Conservation (phyloP, 768 basidiomycete genomes). For the Tylopilus sp. region DNA sequence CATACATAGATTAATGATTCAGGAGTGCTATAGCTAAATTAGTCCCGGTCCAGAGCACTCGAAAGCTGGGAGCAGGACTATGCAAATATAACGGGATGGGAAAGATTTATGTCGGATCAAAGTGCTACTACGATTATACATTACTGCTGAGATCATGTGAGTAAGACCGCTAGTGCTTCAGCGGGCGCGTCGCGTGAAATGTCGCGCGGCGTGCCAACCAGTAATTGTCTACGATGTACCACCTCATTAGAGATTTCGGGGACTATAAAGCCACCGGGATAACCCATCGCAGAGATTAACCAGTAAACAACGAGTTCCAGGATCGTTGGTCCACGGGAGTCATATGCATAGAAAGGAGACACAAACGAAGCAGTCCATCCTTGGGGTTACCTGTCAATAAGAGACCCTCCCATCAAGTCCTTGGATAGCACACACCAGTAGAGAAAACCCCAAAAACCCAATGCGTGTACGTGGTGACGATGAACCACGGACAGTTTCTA, state of each 20-base stretch:
- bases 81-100: too few relatives aligned
- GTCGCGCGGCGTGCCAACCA: conserved; percentile 26
- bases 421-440: conserved; percentile 24
- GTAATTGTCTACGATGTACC: conserved; percentile 19
- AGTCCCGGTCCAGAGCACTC: too few relatives aligned
- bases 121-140: background rate
- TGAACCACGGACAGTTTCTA: conserved; percentile 36
- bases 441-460: conserved; percentile 46
- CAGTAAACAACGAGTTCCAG: conserved; percentile 52
- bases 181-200: conserved; percentile 21
- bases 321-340: conserved; percentile 44
- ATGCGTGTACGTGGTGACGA: conserved; percentile 41
- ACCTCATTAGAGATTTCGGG: conserved; percentile 24
- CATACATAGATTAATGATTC: too few relatives aligned
- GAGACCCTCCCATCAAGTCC: background rate
- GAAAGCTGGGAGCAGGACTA: too few relatives aligned
- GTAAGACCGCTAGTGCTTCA: conserved; percentile 18
- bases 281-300: conserved; percentile 50
- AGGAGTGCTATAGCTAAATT: too few relatives aligned
- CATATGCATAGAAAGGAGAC: conserved; percentile 41
- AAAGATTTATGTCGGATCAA: background rate
- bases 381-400: conserved; percentile 22
- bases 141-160: conserved; percentile 5
- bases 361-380: conserved; percentile 55
- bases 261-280: conserved; percentile 30